Base-by-base conservation (phyloP, 805 yeast genomes). In the Henningerozyma blattae region DNA sequence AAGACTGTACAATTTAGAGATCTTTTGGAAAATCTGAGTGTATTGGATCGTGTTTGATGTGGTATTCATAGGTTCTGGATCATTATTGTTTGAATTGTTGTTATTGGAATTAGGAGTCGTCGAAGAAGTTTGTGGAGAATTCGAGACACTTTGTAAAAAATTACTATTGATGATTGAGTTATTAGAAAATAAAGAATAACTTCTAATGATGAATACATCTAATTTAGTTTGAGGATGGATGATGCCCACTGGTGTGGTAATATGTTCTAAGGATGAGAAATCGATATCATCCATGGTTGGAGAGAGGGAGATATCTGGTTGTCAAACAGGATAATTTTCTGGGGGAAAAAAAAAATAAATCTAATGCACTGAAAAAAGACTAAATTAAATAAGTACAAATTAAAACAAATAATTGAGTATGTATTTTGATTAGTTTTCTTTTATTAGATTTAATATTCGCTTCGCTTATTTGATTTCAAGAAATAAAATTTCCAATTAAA, bases 1-100 rank as follows among this genome's bases (percentile, higher is more conserved):
- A 3, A 54, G 47, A 32, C 42, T 51, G 37, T 54, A 55, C 7
- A 55, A 33, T 27, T 46, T 47, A 4, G 60, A 50, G 9, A 52
- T 34, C 25, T 46, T 48, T 13, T 39, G 44, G 31, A 55, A 54
- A 18, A 47, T 31, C 34, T 39, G 42, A 15, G 44, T 30, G 31
- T 39, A 42, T 28, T 49, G 47, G 5, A 24, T 34, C 20, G 15
- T 29, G 14, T 27, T 28, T 4, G 27, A 19, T 4, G 29, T 15
- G 17, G 15, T 15, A 25, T 12, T 27, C 13, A 10, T 31, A 10
- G 24, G 19, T 27, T 26, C 27, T 18, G 26, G 36, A 8, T 36
- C 30, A 25, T 32, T 28, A 27, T 30, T 33, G 22, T 22, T 34
- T 17, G 25, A 19, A 13, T 14, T 33, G 14, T 27, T 27, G 25